phyloP scores from a whole-genome alignment of 2,329 filamentous ascomycete genomes.

The Cladosporium austrohemisphaericum region DNA sequence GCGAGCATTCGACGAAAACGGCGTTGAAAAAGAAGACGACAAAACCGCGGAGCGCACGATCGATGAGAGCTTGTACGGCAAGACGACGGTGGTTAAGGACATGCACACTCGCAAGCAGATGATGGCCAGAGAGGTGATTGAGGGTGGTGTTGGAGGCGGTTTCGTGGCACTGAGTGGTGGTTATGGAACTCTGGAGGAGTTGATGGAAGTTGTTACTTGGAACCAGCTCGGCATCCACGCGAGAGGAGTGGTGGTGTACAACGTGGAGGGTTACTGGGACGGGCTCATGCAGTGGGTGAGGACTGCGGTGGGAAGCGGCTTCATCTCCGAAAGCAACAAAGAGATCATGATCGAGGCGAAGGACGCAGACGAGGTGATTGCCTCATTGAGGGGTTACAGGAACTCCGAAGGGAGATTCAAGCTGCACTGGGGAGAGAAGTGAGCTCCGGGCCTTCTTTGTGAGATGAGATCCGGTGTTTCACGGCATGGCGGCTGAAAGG shows the following conservation, averaged over 20 bases:
- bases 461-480: background rate
- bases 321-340: slow-evolving; percentile 67
- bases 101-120: slow-evolving; percentile 96
- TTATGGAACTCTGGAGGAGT: slow-evolving; percentile 92
- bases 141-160: slow-evolving; percentile 75
- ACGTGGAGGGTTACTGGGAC: slow-evolving; percentile 89
- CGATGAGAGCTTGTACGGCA: slow-evolving; percentile 66
- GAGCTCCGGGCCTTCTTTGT: background rate
- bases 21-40: slow-evolving; percentile 43
- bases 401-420: slow-evolving; percentile 72
- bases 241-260: slow-evolving; percentile 73
- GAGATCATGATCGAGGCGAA: slow-evolving; percentile 75
- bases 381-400: slow-evolving; percentile 68
- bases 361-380: slow-evolving; percentile 68
- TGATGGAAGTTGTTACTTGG: slow-evolving; percentile 86
- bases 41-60: slow-evolving; percentile 46
- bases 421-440: slow-evolving; percentile 73
- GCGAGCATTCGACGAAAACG: slow-evolving; percentile 51
- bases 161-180: slow-evolving; percentile 88
- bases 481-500: slow-evolving; percentile 10
- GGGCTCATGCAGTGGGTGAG: slow-evolving; percentile 78
- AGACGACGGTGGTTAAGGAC: slow-evolving; percentile 82
- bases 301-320: slow-evolving; percentile 70
- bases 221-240: slow-evolving; percentile 93
- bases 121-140: slow-evolving; percentile 85